Conservation (phyloP, 1,139 yeast genomes). For the Hanseniaspora sp. region DNA sequence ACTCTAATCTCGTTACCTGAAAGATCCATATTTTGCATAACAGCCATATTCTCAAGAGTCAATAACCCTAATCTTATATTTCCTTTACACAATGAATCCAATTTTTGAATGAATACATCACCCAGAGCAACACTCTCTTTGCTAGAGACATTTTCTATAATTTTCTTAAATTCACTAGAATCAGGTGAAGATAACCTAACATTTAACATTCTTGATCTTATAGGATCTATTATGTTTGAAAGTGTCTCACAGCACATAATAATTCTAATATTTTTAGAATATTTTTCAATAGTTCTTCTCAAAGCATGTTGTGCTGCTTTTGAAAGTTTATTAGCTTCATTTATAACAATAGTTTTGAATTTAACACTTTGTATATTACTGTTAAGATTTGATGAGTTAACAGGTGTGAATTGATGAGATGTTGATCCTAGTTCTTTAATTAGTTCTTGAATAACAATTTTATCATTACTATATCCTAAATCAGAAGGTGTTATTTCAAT, state of each 20-base stretch:
- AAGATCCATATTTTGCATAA: constrained; percentile 52
- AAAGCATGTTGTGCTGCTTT: constrained; percentile 97
- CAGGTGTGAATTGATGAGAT: constrained; percentile 33
- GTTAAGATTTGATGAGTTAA: not conserved
- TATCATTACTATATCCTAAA: constrained; percentile 77
- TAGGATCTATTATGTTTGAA: constrained; percentile 85
- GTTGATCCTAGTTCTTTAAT: constrained; percentile 90
- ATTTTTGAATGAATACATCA: constrained; percentile 30
- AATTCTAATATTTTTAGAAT: constrained; percentile 74
- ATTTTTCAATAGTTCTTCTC: constrained; percentile 95
- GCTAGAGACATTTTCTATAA: constrained; percentile 45
- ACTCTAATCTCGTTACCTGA: constrained; percentile 34
- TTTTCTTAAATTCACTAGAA: constrained; percentile 41
- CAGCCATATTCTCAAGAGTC: constrained; percentile 71
- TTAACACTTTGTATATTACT: constrained; percentile 25
- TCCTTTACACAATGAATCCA: constrained; percentile 35
- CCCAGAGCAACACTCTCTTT: constrained; percentile 40
- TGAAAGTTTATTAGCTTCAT: constrained; percentile 97
- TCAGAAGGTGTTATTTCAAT: constrained; percentile 94
- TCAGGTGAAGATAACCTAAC: constrained; percentile 80
- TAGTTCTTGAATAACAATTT: constrained; percentile 87
- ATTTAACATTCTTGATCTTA: constrained; percentile 79
- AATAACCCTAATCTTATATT: constrained; percentile 71
- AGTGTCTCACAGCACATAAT: constrained; percentile 80
- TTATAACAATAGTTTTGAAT: constrained; percentile 72